Conservation (phyloP, 345 rosid species). For the Citrus australasica region DNA sequence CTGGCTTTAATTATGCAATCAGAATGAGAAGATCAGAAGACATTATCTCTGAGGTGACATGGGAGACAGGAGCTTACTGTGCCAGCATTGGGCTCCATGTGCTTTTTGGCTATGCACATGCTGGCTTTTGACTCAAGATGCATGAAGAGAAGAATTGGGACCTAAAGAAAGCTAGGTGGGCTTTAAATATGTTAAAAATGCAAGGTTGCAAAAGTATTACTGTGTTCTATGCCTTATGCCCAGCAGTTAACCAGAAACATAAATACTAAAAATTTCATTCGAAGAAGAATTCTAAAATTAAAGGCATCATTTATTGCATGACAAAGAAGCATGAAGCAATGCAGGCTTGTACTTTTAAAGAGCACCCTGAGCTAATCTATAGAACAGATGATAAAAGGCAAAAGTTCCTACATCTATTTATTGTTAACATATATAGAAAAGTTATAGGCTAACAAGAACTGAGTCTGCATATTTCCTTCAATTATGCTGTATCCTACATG, state of each 20-base stretch:
- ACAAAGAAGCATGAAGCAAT: neutral
- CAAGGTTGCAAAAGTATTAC: neutral
- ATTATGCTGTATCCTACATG: slow-evolving; percentile 14
- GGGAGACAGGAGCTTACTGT: slow-evolving; percentile 27
- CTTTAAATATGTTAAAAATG: neutral
- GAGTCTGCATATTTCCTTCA: slow-evolving; percentile 19
- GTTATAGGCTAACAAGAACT: slow-evolving; percentile 19
- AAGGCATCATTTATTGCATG: slow-evolving; percentile 4
- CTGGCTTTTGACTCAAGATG: slow-evolving; percentile 49
- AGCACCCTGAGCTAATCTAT: slow-evolving; percentile 1
- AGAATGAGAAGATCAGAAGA: too few species aligned
- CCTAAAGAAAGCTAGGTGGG: neutral
- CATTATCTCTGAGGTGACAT: neutral
- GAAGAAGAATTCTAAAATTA: neutral
- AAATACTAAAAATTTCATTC: neutral
- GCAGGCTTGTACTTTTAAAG: slow-evolving; percentile 4
- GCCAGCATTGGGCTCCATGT: slow-evolving; percentile 63
- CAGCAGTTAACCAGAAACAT: neutral
- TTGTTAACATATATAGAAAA: slow-evolving; percentile 23
- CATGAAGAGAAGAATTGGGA: slow-evolving; percentile 2
- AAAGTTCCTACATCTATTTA: neutral
- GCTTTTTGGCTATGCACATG: slow-evolving; percentile 54
- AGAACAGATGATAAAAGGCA: neutral
- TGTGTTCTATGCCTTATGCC: neutral
- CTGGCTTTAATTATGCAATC: too few species aligned